Base-by-base conservation (phyloP, 108 stramenopile species). In the Nitzschia palea region DNA sequence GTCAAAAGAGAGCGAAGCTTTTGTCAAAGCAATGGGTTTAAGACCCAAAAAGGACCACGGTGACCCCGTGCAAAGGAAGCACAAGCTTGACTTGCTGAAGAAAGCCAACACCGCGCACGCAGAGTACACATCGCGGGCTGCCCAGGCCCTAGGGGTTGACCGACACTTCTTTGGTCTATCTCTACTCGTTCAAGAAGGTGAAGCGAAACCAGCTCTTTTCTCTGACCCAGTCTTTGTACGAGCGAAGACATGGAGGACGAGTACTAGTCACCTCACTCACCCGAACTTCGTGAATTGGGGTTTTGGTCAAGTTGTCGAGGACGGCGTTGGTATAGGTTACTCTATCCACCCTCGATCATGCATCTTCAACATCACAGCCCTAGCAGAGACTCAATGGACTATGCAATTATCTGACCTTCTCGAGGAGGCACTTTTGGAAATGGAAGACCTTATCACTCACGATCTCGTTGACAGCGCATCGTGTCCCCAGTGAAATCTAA, bases 211-310 rank as follows among this genome's bases (percentile, higher is more conserved):
- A 34, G 52, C 71, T 36, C 73, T 96, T 17, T 90, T 86, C 64
- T 68, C 71, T 32, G 80, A 96, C 74, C 90, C 90, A 22, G 57
- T 87, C 22, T 92, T 86, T 67, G 64, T 71, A 34, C 77, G 86
- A 10, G 71, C 89, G 33, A 96, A 95, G 76, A 86, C 80, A 51
- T 96, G 95, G 95, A 71, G 92, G 53, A 83, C 94, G 26, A 89
- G 87, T 45, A 96, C 95, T 2, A 90, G 89, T 62, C 86, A 95
- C 48, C 73, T 96, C 55, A 94, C 92, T 15, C 90, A 96, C 76
- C 91, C 91, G 43, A 74, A 78, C 22, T 87, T 96, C 60, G 87
- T 89, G 34, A 80, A 80, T 58, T 96, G 95, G 95, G 95, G 95
- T 0, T 96, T 84, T 74, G 95, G 95, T 15, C 92, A 96, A 67